Evolutionary conservation across 2,329 filamentous ascomycete species (phyloP).

Genomic region (Balansia obtecta): DNA sequence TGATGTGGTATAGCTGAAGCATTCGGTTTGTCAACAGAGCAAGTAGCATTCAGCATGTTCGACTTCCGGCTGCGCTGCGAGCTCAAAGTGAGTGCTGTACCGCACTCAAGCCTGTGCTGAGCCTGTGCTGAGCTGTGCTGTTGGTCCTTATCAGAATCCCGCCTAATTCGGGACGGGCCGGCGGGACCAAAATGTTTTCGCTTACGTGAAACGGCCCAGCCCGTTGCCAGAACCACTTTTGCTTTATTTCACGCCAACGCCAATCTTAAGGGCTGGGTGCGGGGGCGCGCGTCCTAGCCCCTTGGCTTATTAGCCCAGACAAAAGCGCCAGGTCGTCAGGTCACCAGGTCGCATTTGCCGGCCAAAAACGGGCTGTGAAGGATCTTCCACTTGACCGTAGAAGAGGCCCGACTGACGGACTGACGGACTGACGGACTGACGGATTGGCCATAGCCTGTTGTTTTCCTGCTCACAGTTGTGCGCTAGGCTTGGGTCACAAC

Average conservation of each 20-base stretch:
- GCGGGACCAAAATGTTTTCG: background rate
- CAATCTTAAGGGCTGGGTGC: background rate
- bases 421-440: too few relatives aligned
- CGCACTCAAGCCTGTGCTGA: too few relatives aligned
- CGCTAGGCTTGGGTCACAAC: background rate
- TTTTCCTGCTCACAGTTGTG: background rate
- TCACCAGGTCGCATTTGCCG: background rate
- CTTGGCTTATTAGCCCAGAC: background rate
- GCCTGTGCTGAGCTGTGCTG: background rate
- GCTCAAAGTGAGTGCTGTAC: too few relatives aligned
- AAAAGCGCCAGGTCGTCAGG: background rate
- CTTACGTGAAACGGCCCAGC: constrained; percentile 1
- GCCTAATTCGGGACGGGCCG: constrained; percentile 5
- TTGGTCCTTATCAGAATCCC: constrained; percentile 4
- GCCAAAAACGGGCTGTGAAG: background rate
- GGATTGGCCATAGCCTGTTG: background rate
- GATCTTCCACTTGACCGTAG: background rate
- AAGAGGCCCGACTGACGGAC: too few relatives aligned
- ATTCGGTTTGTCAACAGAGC: too few relatives aligned
- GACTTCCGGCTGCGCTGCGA: too few relatives aligned
- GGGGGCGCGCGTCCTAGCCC: background rate
- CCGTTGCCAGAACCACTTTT: constrained; percentile 2
- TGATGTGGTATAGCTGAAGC: too few relatives aligned
- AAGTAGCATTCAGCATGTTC: too few relatives aligned
- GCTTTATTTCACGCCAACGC: background rate